These are phyloP conservation scores for Candida sanyaensis DNA, from an alignment of 1,139 yeast genomes.

Conservation along the genomic window DNA sequence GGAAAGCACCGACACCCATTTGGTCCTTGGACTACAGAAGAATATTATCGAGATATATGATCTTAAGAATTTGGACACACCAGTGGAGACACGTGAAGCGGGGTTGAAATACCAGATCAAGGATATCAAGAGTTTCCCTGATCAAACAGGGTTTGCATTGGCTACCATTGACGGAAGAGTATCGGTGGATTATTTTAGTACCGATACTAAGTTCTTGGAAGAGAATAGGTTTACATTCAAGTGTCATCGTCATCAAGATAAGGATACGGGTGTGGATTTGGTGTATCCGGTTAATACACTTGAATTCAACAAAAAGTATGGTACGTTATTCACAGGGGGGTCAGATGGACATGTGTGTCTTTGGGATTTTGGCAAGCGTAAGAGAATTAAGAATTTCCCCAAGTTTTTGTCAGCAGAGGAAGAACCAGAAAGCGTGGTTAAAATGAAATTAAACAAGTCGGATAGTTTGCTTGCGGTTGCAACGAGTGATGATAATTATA, in stretches of 20 bases:
- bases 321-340: conserved; percentile 72
- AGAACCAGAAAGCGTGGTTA: conserved; percentile 42
- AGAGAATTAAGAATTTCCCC: conserved; percentile 60
- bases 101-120: conserved; percentile 76
- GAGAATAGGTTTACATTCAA: conserved; percentile 73
- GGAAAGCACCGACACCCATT: conserved; percentile 51
- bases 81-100: conserved; percentile 59
- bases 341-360: conserved; percentile 74
- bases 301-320: conserved; percentile 48
- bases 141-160: conserved; percentile 65
- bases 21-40: conserved; percentile 60
- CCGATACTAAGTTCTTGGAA: conserved; percentile 44
- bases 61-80: conserved; percentile 43
- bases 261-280: conserved; percentile 45
- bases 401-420: conserved; percentile 30
- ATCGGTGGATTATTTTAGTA: conserved; percentile 72
- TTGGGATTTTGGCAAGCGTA: conserved; percentile 73
- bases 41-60: conserved; percentile 63
- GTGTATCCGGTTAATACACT: conserved; percentile 80
- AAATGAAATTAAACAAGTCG: conserved; percentile 41
- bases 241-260: conserved; percentile 62
- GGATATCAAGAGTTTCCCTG: conserved; percentile 59
- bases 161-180: conserved; percentile 89
- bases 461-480: conserved; percentile 54
- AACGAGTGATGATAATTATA: conserved; percentile 61